Base-by-base conservation (phyloP, 2,329 filamentous ascomycete genomes). In the Myriosclerotinia curreyana region DNA sequence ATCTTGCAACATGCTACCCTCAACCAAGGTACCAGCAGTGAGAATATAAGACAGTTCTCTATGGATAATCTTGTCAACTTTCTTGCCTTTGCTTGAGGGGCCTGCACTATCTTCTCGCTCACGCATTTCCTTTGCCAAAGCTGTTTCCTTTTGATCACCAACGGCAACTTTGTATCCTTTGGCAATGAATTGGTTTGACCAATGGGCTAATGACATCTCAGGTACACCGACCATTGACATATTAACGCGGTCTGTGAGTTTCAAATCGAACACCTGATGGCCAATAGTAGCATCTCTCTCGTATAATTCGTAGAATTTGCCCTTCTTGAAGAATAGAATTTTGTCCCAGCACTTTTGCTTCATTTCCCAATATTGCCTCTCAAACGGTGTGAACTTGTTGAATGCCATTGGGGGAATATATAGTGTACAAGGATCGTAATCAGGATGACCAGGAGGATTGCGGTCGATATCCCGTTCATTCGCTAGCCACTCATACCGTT, bases 171-270 rank as follows among this genome's bases (percentile, higher is more conserved):
- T 99, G 84, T 87, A 96, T 42, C 96, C 95, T 76, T 98, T 98
- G 65, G 94, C 95, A 49, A 99, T 93, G 72, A 99, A 99, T 73
- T 99, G 95, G 72, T 96, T 96, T 64, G 95, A 92, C 95, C 95
- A 99, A 75, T 95, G 88, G 72, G 95, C 91, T n/a, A 99, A 81
- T 15, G 92, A 96, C 73, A 92, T 90, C 76, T 99, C 95, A 0
- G 95, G 95, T 0, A 99, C 95, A 66, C 95, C 95, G 2, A 98
- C 95, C 95, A 99, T 99, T 69, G 94, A 90, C 95, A 99, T 99
- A 75, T 99, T 99, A 75, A 99, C 95, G 62, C 95, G 86, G 72
- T 99, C 95, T 0, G 95, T 99, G 74, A 99, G 88, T 79, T 99
- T 99, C 64, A 99, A 83, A 76, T 99, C 95, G 71, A 99, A 99